Evolutionary conservation across 257 asterid genomes (phyloP).

Genomic region (Gentiana dahurica): DNA sequence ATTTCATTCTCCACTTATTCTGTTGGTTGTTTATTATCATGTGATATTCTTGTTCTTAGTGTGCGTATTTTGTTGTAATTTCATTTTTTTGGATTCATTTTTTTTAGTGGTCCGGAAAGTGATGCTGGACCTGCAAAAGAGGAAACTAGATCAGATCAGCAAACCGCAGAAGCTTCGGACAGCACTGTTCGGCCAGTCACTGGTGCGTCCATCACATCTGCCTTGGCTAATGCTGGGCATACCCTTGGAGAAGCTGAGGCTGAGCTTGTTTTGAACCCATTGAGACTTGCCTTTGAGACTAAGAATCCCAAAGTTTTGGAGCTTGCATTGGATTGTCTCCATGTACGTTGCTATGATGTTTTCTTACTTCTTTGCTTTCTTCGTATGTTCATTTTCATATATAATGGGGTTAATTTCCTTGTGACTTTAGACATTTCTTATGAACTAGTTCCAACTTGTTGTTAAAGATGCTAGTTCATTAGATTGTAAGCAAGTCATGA

Average conservation of each 20-base stretch:
- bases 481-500: too few species aligned
- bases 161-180: slow-evolving; percentile 41
- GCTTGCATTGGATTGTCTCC: slow-evolving; percentile 99
- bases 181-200: slow-evolving; percentile 19
- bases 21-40: slow-evolving; percentile 3
- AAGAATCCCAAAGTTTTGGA: slow-evolving; percentile 76
- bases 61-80: slow-evolving; percentile 7
- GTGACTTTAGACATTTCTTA: too few species aligned
- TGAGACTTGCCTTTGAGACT: slow-evolving; percentile 86
- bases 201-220: slow-evolving; percentile 33
- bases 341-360: slow-evolving; percentile 53
- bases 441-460: too few species aligned
- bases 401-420: too few species aligned
- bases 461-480: too few species aligned
- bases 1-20: not conserved
- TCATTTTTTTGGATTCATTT: slow-evolving; percentile 13
- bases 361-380: slow-evolving; percentile 8
- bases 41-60: slow-evolving; percentile 12
- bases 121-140: slow-evolving; percentile 37
- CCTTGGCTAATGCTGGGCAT: slow-evolving; percentile 75
- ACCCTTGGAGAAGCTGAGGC: slow-evolving; percentile 75
- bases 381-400: too few species aligned
- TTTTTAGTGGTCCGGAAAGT: slow-evolving; percentile 38
- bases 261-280: slow-evolving; percentile 84
- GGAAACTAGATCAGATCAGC: slow-evolving; percentile 33